Conservation (phyloP, 192 early-diverging fungal genomes). For the Ambispora gerdemannii region DNA sequence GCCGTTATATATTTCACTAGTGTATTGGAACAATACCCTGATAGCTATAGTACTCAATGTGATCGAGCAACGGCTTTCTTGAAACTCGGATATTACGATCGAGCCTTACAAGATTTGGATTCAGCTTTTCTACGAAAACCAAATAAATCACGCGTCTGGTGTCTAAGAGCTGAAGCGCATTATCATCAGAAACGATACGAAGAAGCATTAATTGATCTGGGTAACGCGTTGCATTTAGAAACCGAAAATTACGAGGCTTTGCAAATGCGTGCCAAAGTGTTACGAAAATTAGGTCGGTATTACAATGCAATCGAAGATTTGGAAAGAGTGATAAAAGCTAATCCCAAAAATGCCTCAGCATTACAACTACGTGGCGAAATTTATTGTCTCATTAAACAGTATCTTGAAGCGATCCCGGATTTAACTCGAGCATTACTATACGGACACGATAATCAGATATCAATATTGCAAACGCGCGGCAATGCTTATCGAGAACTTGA, state of each 20-base stretch:
- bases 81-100: background rate
- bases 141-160: constrained; percentile 1
- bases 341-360: background rate
- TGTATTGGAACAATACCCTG: background rate
- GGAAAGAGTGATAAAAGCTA: background rate
- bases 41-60: constrained; percentile 7
- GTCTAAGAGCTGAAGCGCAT: constrained; percentile 6
- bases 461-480: background rate
- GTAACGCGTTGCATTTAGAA: background rate
- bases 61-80: constrained; percentile 2
- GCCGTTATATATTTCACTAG: background rate
- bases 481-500: background rate
- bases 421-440: background rate
- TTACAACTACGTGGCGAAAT: background rate
- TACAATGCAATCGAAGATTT: constrained; percentile 2
- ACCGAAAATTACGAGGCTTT: background rate
- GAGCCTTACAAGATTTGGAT: constrained; percentile 1
- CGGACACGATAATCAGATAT: background rate
- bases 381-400: background rate
- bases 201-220: background rate
- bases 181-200: background rate
- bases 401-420: background rate
- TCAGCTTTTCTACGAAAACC: background rate
- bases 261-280: background rate
- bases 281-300: background rate